These are phyloP conservation scores for Claviceps sp. DNA, from an alignment of 2,329 filamentous ascomycete species.

Conservation along the genomic window DNA sequence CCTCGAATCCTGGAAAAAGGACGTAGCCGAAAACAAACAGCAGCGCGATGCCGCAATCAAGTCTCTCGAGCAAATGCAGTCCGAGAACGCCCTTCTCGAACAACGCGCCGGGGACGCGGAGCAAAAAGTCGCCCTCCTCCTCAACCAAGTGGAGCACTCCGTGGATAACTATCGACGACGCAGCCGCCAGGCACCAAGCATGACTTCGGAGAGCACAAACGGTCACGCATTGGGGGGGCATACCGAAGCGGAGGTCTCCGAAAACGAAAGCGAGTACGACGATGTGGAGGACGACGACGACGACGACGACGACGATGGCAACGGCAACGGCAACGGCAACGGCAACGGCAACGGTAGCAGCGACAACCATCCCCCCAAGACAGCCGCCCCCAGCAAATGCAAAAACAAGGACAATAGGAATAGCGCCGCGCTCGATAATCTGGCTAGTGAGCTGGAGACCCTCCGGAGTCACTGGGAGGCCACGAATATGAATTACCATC, in stretches of 20 bases:
- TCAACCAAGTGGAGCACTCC: conserved; percentile 87
- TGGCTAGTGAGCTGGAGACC: conserved; percentile 84
- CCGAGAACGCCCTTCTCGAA: conserved; percentile 71
- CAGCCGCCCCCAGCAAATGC: conserved; percentile 25
- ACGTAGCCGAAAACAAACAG: conserved; percentile 50
- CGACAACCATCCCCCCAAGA: not conserved
- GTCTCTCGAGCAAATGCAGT: conserved; percentile 64
- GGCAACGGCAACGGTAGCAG: not conserved
- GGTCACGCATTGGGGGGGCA: conserved; percentile 29
- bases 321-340: not conserved
- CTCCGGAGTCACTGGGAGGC: conserved; percentile 88
- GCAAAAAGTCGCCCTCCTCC: conserved; percentile 78
- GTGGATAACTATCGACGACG: conserved; percentile 89
- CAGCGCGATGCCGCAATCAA: conserved; percentile 54
- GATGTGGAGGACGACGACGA: not conserved
- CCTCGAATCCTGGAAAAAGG: conserved; percentile 52
- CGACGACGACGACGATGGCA: not conserved
- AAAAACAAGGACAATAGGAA: conserved; percentile 34
- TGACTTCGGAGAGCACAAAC: conserved; percentile 21
- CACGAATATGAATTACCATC: conserved; percentile 90
- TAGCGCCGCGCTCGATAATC: conserved; percentile 66
- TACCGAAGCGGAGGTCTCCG: conserved; percentile 41
- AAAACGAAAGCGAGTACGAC: conserved; percentile 45
- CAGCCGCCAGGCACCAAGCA: conserved; percentile 43
- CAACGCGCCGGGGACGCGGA: conserved; percentile 80